These are phyloP conservation scores for Picochlorum sp. DNA, from an alignment of 139 green algal genomes.

Conservation along the genomic window DNA sequence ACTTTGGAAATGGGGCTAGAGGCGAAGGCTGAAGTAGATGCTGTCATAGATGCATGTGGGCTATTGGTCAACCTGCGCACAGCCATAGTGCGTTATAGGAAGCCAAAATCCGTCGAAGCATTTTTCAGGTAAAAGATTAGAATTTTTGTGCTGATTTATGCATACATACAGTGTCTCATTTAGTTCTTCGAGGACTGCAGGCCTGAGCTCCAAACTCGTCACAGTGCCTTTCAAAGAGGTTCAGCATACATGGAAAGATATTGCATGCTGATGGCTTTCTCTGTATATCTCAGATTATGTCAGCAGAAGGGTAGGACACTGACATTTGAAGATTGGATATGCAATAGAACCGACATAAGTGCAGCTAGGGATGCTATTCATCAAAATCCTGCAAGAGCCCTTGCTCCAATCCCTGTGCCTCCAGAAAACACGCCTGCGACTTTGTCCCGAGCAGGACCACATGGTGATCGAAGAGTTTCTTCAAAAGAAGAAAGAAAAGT, in stretches of 20 bases:
- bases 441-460: neutral
- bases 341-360: conserved; percentile 42
- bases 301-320: neutral
- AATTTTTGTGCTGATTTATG: too few species aligned
- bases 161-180: neutral
- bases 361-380: conserved; percentile 48
- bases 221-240: conserved; percentile 70
- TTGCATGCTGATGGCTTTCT: conserved; percentile 79
- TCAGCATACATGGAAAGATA: conserved; percentile 85
- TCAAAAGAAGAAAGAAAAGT: conserved; percentile 42
- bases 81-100: conserved; percentile 72
- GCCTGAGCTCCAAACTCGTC: conserved; percentile 48
- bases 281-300: conserved; percentile 62
- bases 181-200: conserved; percentile 7
- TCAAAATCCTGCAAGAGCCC: conserved; percentile 58
- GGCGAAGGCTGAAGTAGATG: conserved; percentile 32
- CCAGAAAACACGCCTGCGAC: conserved; percentile 5
- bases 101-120: conserved; percentile 36
- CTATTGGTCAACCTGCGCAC: conserved; percentile 76
- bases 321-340: conserved; percentile 50
- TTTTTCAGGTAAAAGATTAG: too few species aligned
- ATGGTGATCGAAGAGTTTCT: conserved; percentile 3
- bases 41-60: conserved; percentile 49
- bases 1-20: conserved; percentile 52
- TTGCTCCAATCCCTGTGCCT: conserved; percentile 51